Evolutionary conservation across 2,329 filamentous ascomycete genomes (phyloP).

Genomic region (Aspergillus brasiliensis): DNA sequence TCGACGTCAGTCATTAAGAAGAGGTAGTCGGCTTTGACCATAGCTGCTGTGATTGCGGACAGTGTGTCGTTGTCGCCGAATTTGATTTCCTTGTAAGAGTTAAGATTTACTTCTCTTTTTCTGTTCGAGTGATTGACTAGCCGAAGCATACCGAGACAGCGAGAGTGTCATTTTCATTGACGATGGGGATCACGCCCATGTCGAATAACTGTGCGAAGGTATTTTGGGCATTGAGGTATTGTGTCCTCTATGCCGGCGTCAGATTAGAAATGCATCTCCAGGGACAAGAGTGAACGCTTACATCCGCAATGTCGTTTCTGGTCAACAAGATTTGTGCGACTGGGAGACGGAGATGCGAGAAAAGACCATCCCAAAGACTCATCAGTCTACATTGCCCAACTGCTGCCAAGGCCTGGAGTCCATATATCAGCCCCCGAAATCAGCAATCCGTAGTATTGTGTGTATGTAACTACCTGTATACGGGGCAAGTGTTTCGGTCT

Average conservation of each 20-base stretch:
- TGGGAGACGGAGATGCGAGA: constrained; percentile 82
- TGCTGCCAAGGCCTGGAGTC: constrained; percentile 74
- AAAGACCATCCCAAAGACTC: constrained; percentile 92
- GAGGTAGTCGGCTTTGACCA: constrained; percentile 94
- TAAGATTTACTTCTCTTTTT: not conserved
- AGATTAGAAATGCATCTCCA: constrained; percentile 8
- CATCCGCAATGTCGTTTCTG: constrained; percentile 93
- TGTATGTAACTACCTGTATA: constrained; percentile 65
- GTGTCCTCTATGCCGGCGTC: constrained; percentile 64
- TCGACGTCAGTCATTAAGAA: constrained; percentile 99
- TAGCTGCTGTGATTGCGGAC: constrained; percentile 92
- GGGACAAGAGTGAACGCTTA: constrained; percentile 44
- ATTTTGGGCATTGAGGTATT: constrained; percentile 96
- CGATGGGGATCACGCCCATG: constrained; percentile 96
- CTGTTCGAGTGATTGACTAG: no score
- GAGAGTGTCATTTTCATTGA: constrained; percentile 97
- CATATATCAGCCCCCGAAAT: not conserved
- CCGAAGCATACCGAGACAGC: constrained; percentile 69
- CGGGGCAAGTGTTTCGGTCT: constrained; percentile 88
- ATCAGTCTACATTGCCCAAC: constrained; percentile 96
- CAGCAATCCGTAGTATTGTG: not conserved
- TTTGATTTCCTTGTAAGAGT: constrained; percentile 73
- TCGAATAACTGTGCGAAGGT: constrained; percentile 86
- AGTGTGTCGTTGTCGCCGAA: constrained; percentile 99
- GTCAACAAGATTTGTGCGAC: constrained; percentile 94